Base-by-base conservation (phyloP, 495 filamentous ascomycete species). In the Podospora didyma region DNA sequence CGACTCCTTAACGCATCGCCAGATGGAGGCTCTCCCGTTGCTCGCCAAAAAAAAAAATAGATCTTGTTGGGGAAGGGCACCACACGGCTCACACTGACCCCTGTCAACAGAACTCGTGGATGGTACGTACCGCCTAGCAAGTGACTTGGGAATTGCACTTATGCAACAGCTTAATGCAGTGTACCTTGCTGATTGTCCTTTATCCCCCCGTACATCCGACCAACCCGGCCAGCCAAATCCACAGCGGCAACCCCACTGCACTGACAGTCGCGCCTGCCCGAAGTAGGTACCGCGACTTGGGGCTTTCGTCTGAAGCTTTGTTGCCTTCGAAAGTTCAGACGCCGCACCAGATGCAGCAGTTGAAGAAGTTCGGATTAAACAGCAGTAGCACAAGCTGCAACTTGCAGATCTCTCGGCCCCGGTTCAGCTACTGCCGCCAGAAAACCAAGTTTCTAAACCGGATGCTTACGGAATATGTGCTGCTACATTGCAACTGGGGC, bases 51-150 rank as follows among this genome's bases (percentile, higher is more conserved):
- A 63, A 64, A 65, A 64, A 64, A 59, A 58, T 62, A 61, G 63
- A 54, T 70, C 63, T 69, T 72, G 67, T 70, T 72, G 67, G 69
- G 69, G 69, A 63, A 67, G 54, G n/a, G 57, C 51, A 61, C 51
- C 53, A 60, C 62, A 46, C 52, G 47, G 54, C 41, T 53, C 46
- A 20, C 41, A 41, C 35, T 56, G 35, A 54, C 59, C 65, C 67
- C 64, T 69, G 64, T 63, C 59, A 49, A 44, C 55, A 46, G 49
- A 59, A 55, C 49, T n/a, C 26, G 26, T 9, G 21, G 52, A 34
- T 45, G 54, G 37, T 21, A 34, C 24, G 46, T 26, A 28, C 42
- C 31, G 14, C 14, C 9, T 42, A 16, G 5, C 21, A 24, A 61
- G 56, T 60, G 60, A 59, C 63, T 53, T 66, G 26, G 34, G 28